Percentiles rank a stretch among this genome's conserved stretches.
Conservation (phyloP, 2,329 filamentous ascomycete species). For the Aspergillus candidus region DNA sequence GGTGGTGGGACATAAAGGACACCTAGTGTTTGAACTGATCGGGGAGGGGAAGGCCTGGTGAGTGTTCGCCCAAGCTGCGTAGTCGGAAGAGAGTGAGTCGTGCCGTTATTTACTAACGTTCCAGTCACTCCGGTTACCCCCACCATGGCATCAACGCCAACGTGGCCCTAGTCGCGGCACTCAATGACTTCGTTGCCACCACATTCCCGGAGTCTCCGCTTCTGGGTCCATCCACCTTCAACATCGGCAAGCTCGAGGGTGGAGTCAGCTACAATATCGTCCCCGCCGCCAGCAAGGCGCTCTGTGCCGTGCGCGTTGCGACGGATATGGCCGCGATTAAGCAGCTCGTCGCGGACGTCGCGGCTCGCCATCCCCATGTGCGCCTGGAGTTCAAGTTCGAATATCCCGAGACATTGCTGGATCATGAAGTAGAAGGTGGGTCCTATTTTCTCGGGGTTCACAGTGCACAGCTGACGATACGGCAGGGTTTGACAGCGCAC, state of each 20-base stretch:
- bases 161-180: conserved; percentile 27
- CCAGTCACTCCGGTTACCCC: conserved; percentile 35
- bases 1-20: conserved; percentile 50
- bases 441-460: neutral
- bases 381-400: conserved; percentile 32
- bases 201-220: conserved; percentile 32
- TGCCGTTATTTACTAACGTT: neutral
- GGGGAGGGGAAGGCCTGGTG: conserved; percentile 20
- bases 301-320: conserved; percentile 38
- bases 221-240: conserved; percentile 37
- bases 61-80: neutral
- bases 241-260: conserved; percentile 36
- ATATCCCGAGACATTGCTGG: conserved; percentile 35
- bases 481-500: conserved; percentile 31
- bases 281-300: conserved; percentile 33
- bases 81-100: too few species aligned
- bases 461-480: neutral
- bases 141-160: conserved; percentile 30
- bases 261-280: conserved; percentile 39
- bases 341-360: conserved; percentile 25
- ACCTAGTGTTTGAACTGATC: conserved; percentile 28
- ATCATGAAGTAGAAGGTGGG: conserved; percentile 29
- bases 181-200: conserved; percentile 18
- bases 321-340: conserved; percentile 32
- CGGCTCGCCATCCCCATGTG: conserved; percentile 29